Evolutionary conservation across 495 filamentous ascomycete species (phyloP), one percentile per base, ranked within the genome.

Genomic region (Neurospora sp.): DNA sequence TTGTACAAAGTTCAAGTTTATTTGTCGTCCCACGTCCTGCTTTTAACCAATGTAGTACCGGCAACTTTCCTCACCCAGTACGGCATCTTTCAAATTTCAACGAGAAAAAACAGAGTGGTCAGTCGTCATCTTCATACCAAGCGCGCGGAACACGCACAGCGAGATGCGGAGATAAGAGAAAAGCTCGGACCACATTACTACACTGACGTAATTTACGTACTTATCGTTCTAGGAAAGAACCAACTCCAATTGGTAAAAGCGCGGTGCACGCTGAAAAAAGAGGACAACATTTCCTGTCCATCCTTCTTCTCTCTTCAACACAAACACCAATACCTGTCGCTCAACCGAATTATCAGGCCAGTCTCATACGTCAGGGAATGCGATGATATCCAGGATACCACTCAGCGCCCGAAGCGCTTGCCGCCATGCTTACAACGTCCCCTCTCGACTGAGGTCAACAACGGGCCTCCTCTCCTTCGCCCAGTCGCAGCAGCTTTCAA

Each of bases 341-440:
- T 66, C 54, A 66, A 66, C 54, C 31, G 54, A 37, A 66, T 16
- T 18, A 35, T 0, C 48, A 27, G 48, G 48, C 27, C 48, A 27
- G 14, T 27, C 14, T 11, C 66, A 42, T 5, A 2, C 54, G 37
- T 0, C 71, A 2, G 39, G 20, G 48, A 40, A 74, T 76, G 75
- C 72, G 42, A 76, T 76, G 75, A 76, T 70, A 41, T 37, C 39
- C 48, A 39, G 44, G 39, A 37, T 46, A 11, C 40, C 46, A 18
- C 31, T 70, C 59, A 20, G 72, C 72, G 72, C 70, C n/a, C 18
- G 69, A 6, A 62, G 46, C 70, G 72, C 75, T 38, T 46, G 7
- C 37, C 40, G 10, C 3, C 69, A 46, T 38, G 39, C 42, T 11
- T 44, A 31, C 3, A 39, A 1, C 27, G 3, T 14, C 54, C 31